Percentiles rank a stretch among this genome's conserved stretches.
Conservation (phyloP, 148 eudicot species). For the Hydrangea macrophylla region DNA sequence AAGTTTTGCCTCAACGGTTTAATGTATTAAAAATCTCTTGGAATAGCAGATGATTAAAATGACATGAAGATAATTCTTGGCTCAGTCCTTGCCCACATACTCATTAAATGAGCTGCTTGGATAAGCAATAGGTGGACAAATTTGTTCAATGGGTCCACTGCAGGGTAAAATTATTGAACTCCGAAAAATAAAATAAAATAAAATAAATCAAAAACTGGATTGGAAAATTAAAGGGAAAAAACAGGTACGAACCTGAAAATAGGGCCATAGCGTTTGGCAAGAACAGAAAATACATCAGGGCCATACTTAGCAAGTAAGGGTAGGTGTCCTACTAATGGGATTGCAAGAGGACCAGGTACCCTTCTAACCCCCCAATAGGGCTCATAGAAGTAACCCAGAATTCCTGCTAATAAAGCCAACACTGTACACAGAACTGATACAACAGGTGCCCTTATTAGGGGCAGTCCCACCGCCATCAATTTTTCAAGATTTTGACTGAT, state of each 20-base stretch:
- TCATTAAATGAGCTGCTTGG: too few species aligned
- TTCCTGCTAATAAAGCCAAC: conserved; percentile 18
- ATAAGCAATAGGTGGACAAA: too few species aligned
- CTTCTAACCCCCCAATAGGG: conserved; percentile 78
- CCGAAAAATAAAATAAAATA: too few species aligned
- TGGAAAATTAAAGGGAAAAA: too few species aligned
- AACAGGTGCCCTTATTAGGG: background rate
- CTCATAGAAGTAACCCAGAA: conserved; percentile 54
- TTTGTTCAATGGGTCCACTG: too few species aligned
- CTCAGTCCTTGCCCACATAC: too few species aligned
- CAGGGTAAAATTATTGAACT: too few species aligned
- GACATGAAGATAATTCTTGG: too few species aligned
- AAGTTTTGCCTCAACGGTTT: too few species aligned
- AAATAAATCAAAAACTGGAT: too few species aligned
- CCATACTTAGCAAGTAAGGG: conserved; percentile 82
- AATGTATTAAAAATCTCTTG: too few species aligned
- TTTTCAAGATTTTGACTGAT: background rate
- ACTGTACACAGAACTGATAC: conserved; percentile 13
- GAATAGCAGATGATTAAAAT: too few species aligned
- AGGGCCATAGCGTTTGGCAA: conserved; percentile 77
- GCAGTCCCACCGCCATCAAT: background rate
- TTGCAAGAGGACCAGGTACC: conserved; percentile 70
- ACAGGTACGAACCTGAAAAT: conserved; percentile 93
- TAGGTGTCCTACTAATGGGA: conserved; percentile 78
- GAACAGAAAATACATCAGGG: conserved; percentile 65